Conservation (phyloP, 169 alveolate species). For the Amoebophrya sp. region DNA sequence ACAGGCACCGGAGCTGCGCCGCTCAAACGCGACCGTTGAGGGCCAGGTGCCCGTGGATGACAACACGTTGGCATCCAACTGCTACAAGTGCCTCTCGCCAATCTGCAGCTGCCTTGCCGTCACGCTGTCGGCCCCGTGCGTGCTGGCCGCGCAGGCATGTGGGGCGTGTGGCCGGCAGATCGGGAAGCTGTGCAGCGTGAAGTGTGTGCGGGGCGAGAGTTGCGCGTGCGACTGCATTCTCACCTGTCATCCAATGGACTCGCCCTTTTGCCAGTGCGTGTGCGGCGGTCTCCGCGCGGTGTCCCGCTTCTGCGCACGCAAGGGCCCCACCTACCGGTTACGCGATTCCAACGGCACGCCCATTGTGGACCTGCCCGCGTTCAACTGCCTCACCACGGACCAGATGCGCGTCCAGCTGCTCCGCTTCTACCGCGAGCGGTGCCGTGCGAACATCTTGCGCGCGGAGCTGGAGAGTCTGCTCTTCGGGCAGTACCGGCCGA, state of each 20-base stretch:
- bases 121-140: too few species aligned
- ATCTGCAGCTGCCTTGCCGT: too few species aligned
- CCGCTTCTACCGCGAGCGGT: background rate
- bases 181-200: background rate
- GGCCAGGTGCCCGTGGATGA: too few species aligned
- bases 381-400: background rate
- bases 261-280: background rate
- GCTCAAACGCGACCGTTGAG: too few species aligned
- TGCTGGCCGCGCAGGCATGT: too few species aligned
- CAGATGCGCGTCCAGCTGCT: background rate
- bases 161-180: background rate
- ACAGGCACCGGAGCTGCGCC: too few species aligned
- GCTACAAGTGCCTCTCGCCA: too few species aligned
- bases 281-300: background rate
- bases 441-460: too few species aligned
- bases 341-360: background rate
- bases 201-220: background rate
- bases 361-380: background rate
- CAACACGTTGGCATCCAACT: too few species aligned
- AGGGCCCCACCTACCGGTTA: background rate
- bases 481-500: too few species aligned
- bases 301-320: background rate
- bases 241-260: background rate
- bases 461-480: too few species aligned
- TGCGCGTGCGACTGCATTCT: slow-evolving; percentile 21